Base-by-base conservation (phyloP, 192 early-diverging fungal species). In the Coemansia sp. region DNA sequence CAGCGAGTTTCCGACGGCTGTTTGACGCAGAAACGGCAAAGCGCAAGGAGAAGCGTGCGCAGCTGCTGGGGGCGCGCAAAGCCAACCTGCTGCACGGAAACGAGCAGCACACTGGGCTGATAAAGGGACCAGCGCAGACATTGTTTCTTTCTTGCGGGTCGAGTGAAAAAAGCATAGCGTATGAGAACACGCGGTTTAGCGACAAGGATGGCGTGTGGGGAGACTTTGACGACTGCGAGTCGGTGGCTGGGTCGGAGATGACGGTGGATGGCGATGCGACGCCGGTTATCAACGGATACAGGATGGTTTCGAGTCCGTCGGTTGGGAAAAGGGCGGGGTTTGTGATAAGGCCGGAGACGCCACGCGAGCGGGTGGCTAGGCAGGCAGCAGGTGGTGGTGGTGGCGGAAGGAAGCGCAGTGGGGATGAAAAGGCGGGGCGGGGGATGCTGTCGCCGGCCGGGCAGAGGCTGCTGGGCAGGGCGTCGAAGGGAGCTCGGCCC, bases 361-460 rank as follows among this genome's bases (percentile, higher is more conserved):
- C 58, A 5, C 54, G 73, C 9, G 73, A 76, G 38, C 42, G 38
- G 25, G 24, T 57, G 7, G 73, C 57, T 0, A 39, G 53, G 56
- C 50, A 37, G 23, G 27, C 61, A n/a, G n/a, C n/a, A n/a, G n/a
- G n/a, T n/a, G n/a, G n/a, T 15, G 57, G 56, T 9, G 46, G 25
- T 12, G 41, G n/a, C 19, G 8, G 17, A 4, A 54, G 12, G 34
- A 34, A 54, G 22, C 3, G 8, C 19, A 3, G 7, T 5, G 9
- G 6, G 18, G 53, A 23, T 0, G 39, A 10, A 2, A 23, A 23
- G 4, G 21, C 14, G 18, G 19, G 2, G 4, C 14, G 18, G 14
- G 66, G 38, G 1, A 46, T 61, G 53, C 30, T 78, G 21, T 78
- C 74, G 1, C 74, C 74, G 33, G 74, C 74, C 5, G 74, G 64